Evolutionary conservation across 225 moss, liverwort and hornwort species (phyloP).

Genomic region (Anthoceros angustus): DNA sequence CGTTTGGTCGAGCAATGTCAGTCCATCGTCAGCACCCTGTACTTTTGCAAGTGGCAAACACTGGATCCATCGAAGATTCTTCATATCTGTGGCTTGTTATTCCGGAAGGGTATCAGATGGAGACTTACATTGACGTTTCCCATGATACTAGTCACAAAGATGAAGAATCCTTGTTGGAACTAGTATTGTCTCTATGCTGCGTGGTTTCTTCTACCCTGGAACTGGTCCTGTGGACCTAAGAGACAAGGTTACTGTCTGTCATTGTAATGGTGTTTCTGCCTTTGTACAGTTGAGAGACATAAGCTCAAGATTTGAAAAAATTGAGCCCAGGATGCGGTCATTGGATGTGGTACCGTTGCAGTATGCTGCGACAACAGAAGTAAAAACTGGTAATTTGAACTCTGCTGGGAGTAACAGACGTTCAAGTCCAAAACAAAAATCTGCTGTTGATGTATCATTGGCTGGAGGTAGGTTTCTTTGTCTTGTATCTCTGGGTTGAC

Average conservation of each 20-base stretch:
- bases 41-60: too few species aligned
- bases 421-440: constrained; percentile 61
- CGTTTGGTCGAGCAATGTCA: too few species aligned
- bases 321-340: constrained; percentile 48
- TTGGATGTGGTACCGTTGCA: constrained; percentile 30
- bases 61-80: too few species aligned
- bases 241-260: background rate
- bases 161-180: too few species aligned
- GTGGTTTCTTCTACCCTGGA: background rate
- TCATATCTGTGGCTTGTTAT: too few species aligned
- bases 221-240: background rate
- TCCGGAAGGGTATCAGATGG: too few species aligned
- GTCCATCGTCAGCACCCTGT: too few species aligned
- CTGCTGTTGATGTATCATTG: constrained; percentile 15
- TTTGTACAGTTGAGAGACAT: constrained; percentile 60
- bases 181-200: background rate
- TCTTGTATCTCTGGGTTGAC: constrained; percentile 1
- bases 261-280: background rate
- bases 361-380: constrained; percentile 23
- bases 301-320: constrained; percentile 63
- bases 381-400: constrained; percentile 19
- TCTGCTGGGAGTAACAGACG: constrained; percentile 40
- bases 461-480: constrained; percentile 22
- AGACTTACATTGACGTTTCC: too few species aligned
- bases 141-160: too few species aligned